phyloP scores from a whole-genome alignment of 2,329 filamentous ascomycete genomes.

The Dactylellina drechsleri region DNA sequence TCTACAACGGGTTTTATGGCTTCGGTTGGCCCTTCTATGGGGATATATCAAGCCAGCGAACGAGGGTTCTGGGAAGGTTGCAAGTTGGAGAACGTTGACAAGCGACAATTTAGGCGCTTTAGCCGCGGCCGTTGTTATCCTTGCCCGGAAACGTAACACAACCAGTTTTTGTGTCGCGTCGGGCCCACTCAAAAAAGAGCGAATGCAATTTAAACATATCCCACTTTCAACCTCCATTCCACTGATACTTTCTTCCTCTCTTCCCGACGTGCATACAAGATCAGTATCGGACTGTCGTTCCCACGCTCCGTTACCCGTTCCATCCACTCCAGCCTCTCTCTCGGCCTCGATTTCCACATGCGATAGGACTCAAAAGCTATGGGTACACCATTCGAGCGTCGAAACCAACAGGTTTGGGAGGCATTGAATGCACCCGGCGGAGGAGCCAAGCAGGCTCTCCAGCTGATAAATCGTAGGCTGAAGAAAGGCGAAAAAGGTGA shows the following conservation, averaged over 20 bases:
- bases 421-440: constrained; percentile 56
- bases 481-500: constrained; percentile 59
- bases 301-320: too few species aligned
- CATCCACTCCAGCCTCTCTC: too few species aligned
- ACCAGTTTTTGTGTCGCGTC: constrained; percentile 15
- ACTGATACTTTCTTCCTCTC: too few species aligned
- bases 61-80: neutral
- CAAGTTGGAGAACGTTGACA: constrained; percentile 1
- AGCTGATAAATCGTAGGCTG: constrained; percentile 58
- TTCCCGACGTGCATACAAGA: too few species aligned
- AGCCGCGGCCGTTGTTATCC: constrained; percentile 33
- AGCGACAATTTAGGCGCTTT: constrained; percentile 42
- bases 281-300: too few species aligned
- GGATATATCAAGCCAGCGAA: neutral
- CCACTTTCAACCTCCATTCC: too few species aligned
- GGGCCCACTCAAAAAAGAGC: neutral
- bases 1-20: neutral
- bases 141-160: constrained; percentile 7
- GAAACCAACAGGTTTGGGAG: constrained; percentile 59
- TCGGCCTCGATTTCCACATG: constrained; percentile 4
- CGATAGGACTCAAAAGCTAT: constrained; percentile 37
- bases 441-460: constrained; percentile 58
- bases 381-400: constrained; percentile 57
- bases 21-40: neutral
- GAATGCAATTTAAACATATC: too few species aligned